These are phyloP conservation scores for Plasmodium yoelii DNA, from an alignment of 169 alveolate species.

Conservation along the genomic window DNA sequence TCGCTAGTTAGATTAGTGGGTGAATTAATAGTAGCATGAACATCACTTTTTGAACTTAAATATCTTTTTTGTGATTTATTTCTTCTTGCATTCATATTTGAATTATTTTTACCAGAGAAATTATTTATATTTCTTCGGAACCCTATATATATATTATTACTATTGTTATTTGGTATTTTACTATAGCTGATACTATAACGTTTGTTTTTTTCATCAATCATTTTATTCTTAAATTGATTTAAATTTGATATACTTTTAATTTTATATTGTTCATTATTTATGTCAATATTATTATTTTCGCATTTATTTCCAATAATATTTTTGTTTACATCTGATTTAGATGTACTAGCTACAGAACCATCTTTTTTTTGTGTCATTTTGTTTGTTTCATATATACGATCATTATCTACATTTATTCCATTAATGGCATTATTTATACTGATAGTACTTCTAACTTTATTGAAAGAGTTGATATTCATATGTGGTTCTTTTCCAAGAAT, in stretches of 20 bases:
- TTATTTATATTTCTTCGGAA: conserved; percentile 37
- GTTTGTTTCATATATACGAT: not conserved
- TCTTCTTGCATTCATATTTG: not conserved
- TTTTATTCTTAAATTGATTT: conserved; percentile 12
- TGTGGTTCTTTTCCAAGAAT: too few relatives aligned
- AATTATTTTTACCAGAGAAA: conserved; percentile 6
- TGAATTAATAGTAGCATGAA: not conserved
- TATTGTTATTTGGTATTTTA: conserved; percentile 2
- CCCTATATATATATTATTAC: conserved; percentile 8
- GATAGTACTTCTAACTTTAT: too few relatives aligned
- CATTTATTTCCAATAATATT: not conserved
- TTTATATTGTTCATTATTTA: not conserved
- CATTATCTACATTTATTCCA: not conserved
- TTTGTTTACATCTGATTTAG: not conserved
- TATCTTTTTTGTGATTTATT: conserved; percentile 3
- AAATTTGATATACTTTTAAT: conserved; percentile 8
- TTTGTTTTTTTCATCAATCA: conserved; percentile 16
- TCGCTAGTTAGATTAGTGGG: not conserved
- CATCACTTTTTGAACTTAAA: conserved; percentile 25
- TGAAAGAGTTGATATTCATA: too few relatives aligned
- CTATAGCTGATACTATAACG: conserved; percentile 28
- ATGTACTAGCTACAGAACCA: not conserved
- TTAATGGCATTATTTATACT: too few relatives aligned
- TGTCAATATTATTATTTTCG: not conserved
- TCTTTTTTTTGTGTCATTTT: not conserved